Base-by-base conservation (phyloP, 805 yeast species). In the Komagataella phaffii region DNA sequence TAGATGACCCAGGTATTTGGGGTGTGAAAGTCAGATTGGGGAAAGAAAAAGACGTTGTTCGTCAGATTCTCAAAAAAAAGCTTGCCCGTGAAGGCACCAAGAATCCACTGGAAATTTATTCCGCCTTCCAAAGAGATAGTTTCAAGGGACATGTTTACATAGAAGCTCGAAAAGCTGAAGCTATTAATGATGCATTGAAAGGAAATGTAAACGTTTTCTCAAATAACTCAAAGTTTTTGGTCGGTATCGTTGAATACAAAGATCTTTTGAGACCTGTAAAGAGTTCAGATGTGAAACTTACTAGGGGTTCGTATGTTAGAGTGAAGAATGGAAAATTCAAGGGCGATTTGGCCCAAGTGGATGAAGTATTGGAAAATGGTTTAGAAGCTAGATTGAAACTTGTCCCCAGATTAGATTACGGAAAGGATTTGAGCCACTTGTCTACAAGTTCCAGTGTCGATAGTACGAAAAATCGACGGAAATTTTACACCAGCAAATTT, bases 161-260 rank as follows among this genome's bases (percentile, higher is more conserved):
- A 55, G 99, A 93, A 69, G 98, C 99, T 17, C 84, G 91, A 54
- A 85, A 86, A 64, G 85, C 90, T 56, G 88, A 93, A 54, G 96
- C 96, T 19, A 95, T 91, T 46, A 87, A 85, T 62, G 82, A 79
- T 53, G 96, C 96, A 17, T 76, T 91, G 54, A 80, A 81, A 48
- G 98, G 98, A 68, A 77, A 93, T 64, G 91, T 93, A 40, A 90
- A 89, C 66, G 83, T 91, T 43, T 93, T 84, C 59, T 62, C 77
- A 24, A 57, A 59, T 44, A 62, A 71, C 47, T 84, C 85, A 61
- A 86, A 87, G 67, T 75, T 90, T 50, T 73, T 91, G 54, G 96
- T 93, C 49, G 99, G 99, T 5, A 93, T 93, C 53, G 88, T 87
- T 64, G 99, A 93, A 68, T 86, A 89, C 65, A 96, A 96, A 1